phyloP scores from a whole-genome alignment of 2,329 filamentous ascomycete species.

The Curvularia spicifera region DNA sequence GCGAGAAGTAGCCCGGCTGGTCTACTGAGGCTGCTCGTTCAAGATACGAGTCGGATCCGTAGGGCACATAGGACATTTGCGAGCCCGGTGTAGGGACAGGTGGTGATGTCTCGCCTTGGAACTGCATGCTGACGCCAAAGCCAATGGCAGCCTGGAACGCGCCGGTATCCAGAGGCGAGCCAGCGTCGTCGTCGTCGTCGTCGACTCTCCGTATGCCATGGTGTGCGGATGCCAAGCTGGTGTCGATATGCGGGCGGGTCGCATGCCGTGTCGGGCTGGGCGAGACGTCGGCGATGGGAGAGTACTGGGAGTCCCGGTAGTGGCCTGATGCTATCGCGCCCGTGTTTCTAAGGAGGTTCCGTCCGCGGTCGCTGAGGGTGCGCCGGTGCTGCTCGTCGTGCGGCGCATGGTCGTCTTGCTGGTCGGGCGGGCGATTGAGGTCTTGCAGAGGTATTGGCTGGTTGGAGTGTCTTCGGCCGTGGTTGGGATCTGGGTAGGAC shows the following conservation, averaged over 20 bases:
- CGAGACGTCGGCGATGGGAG: constrained; percentile 61
- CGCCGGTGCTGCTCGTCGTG: constrained; percentile 44
- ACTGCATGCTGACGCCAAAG: constrained; percentile 56
- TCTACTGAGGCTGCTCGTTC: constrained; percentile 58
- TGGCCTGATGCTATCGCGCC: constrained; percentile 52
- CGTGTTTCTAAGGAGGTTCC: constrained; percentile 55
- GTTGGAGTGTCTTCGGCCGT: constrained; percentile 57
- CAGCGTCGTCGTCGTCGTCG: constrained; percentile 44
- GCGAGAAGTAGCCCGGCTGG: constrained; percentile 63
- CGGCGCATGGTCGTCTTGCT: constrained; percentile 38
- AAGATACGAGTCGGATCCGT: constrained; percentile 37
- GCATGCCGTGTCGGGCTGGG: constrained; percentile 53
- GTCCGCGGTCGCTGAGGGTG: constrained; percentile 58
- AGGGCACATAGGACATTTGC: constrained; percentile 57
- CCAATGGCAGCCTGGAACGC: constrained; percentile 58
- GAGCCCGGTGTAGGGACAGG: constrained; percentile 33
- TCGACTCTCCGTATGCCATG: constrained; percentile 43
- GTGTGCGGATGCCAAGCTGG: constrained; percentile 39
- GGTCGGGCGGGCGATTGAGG: constrained; percentile 51
- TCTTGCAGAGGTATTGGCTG: constrained; percentile 75
- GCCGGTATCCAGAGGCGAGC: constrained; percentile 54
- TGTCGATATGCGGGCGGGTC: constrained; percentile 45
- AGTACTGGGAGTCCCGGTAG: constrained; percentile 55
- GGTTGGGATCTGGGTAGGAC: constrained; percentile 57
- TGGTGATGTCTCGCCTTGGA: constrained; percentile 50